phyloP scores from a whole-genome alignment of 164 flowering plant genomes.

The grape (Vitis vinifera) region DNA sequence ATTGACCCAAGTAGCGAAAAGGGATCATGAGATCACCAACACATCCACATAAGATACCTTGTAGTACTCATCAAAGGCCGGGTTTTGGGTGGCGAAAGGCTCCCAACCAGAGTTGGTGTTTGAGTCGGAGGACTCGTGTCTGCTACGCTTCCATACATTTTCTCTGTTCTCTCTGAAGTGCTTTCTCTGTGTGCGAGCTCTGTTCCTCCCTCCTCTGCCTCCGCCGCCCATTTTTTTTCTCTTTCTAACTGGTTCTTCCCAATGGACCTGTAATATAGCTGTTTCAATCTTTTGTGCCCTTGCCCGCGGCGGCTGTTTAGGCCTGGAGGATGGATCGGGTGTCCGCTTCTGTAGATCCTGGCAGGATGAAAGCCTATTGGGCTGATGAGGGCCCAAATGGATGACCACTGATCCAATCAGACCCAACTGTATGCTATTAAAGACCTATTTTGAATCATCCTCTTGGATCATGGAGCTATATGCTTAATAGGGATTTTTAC shows the following conservation, averaged over 20 bases:
- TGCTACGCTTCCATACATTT: slow-evolving; percentile 75
- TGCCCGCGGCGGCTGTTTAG: too few relatives aligned
- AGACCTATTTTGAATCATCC: too few relatives aligned
- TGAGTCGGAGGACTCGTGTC: slow-evolving; percentile 31
- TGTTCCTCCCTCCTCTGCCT: slow-evolving; percentile 37
- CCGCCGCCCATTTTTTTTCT: slow-evolving; percentile 12
- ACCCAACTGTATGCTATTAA: too few relatives aligned
- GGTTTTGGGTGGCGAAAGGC: slow-evolving; percentile 71
- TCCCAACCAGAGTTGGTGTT: slow-evolving; percentile 42
- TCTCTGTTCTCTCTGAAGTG: slow-evolving; percentile 76
- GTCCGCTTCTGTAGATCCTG: too few relatives aligned
- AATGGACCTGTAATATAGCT: too few relatives aligned
- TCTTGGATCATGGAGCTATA: too few relatives aligned
- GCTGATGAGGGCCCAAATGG: too few relatives aligned
- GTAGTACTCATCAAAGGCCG: slow-evolving; percentile 82
- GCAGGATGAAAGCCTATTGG: too few relatives aligned
- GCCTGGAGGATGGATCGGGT: too few relatives aligned
- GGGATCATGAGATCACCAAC: neutral
- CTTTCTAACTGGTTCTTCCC: neutral
- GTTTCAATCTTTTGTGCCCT: too few relatives aligned
- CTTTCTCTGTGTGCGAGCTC: slow-evolving; percentile 75
- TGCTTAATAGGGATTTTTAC: too few relatives aligned
- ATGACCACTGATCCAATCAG: too few relatives aligned
- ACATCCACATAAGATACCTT: slow-evolving; percentile 37
- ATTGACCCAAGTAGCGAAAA: neutral